phyloP scores from a whole-genome alignment of 441 rosid species.

The Populus hybrid region DNA sequence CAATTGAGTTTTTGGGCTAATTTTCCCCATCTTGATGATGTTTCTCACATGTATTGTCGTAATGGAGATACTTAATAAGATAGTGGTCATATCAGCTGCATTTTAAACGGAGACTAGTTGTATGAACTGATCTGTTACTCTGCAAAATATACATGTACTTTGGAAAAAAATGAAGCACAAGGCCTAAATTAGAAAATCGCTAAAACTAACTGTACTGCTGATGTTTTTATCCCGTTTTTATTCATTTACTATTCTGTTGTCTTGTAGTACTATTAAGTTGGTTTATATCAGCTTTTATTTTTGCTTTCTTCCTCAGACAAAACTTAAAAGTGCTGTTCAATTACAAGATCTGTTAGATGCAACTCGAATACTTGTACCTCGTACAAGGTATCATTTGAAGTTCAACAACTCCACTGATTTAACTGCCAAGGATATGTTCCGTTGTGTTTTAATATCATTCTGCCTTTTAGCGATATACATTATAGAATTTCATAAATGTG shows the following conservation, averaged over 20 bases:
- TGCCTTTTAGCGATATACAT: too few relatives aligned
- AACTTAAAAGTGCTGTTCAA: constrained; percentile 96
- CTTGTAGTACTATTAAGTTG: neutral
- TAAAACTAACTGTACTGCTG: too few relatives aligned
- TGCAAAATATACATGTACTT: neutral
- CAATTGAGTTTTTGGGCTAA: neutral
- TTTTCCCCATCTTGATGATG: neutral
- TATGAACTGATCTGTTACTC: neutral
- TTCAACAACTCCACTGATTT: too few relatives aligned
- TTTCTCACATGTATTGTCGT: neutral
- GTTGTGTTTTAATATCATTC: neutral
- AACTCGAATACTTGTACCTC: constrained; percentile 94
- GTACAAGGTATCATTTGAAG: constrained; percentile 61
- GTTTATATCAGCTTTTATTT: too few relatives aligned
- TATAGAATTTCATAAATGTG: too few relatives aligned
- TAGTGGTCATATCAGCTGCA: neutral
- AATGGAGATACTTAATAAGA: neutral
- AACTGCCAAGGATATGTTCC: neutral
- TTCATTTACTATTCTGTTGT: neutral
- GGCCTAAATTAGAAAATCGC: neutral
- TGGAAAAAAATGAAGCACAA: neutral
- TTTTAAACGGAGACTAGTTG: neutral
- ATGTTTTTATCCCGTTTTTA: neutral
- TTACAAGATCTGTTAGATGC: constrained; percentile 99
- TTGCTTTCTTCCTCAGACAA: constrained; percentile 59